These are phyloP conservation scores for Magnusiomyces sp. DNA, from an alignment of 1,139 yeast genomes.

Conservation along the genomic window DNA sequence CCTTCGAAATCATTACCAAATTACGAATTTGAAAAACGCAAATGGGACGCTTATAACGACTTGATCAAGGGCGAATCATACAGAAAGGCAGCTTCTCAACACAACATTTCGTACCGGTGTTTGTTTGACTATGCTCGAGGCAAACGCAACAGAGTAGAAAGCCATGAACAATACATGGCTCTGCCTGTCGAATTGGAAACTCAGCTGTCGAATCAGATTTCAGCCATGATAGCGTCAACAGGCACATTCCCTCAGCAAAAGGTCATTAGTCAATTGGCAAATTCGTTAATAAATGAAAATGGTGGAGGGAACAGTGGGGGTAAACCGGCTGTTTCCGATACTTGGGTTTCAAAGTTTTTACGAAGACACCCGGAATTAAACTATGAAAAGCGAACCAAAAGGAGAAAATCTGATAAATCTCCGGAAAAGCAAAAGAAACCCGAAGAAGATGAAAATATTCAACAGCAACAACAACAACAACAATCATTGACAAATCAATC, in stretches of 20 bases:
- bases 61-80: slow-evolving; percentile 6
- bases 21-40: slow-evolving; percentile 9
- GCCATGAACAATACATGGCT: slow-evolving; percentile 10
- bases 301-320: not conserved
- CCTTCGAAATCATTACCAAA: slow-evolving; percentile 6
- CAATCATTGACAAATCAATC: no score
- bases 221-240: not conserved
- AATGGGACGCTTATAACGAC: slow-evolving; percentile 11
- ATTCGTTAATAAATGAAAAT: slow-evolving; percentile 4
- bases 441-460: no score
- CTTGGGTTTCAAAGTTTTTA: slow-evolving; percentile 10
- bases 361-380: slow-evolving; percentile 9
- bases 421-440: no score
- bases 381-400: slow-evolving; percentile 4
- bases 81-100: slow-evolving; percentile 10
- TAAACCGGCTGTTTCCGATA: slow-evolving; percentile 6
- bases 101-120: slow-evolving; percentile 9
- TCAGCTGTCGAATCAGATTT: slow-evolving; percentile 1
- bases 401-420: slow-evolving; percentile 1
- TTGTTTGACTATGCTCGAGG: slow-evolving; percentile 11
- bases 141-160: slow-evolving; percentile 6
- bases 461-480: no score
- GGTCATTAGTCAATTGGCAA: slow-evolving; percentile 5
- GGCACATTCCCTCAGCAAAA: slow-evolving; percentile 8
- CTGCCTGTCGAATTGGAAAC: slow-evolving; percentile 5